Conservation (phyloP, 2,329 filamentous ascomycete genomes). For the Beauveria sp. region DNA sequence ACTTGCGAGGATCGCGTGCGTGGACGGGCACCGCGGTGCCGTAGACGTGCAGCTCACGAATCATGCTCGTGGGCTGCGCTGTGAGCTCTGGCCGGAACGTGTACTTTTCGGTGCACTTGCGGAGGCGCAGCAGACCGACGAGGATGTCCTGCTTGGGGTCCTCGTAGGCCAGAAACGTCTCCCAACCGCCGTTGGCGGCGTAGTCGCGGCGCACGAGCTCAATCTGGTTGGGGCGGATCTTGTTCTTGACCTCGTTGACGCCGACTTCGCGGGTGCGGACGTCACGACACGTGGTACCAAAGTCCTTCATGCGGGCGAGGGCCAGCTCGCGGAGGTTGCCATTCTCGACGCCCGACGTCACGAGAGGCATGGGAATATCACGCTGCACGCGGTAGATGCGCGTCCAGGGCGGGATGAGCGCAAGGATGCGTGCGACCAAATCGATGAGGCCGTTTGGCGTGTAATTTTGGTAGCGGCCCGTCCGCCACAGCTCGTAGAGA, state of each 20-base stretch:
- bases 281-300: constrained; percentile 92
- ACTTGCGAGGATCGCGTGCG: constrained; percentile 88
- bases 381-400: constrained; percentile 97
- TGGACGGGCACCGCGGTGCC: constrained; percentile 96
- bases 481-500: constrained; percentile 94
- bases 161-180: constrained; percentile 96
- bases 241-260: constrained; percentile 98
- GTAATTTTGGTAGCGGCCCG: constrained; percentile 96
- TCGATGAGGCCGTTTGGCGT: constrained; percentile 95
- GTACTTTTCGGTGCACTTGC: constrained; percentile 86
- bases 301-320: constrained; percentile 97
- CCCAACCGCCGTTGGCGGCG: constrained; percentile 91
- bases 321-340: constrained; percentile 91
- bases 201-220: constrained; percentile 94
- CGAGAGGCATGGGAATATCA: constrained; percentile 98
- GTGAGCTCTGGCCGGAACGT: constrained; percentile 85
- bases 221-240: constrained; percentile 92
- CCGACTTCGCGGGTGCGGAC: constrained; percentile 94
- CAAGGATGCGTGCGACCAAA: constrained; percentile 90
- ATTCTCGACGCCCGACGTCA: constrained; percentile 97
- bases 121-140: constrained; percentile 78
- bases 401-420: constrained; percentile 93
- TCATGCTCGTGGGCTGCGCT: constrained; percentile 81
- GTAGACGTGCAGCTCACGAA: constrained; percentile 93
- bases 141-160: constrained; percentile 98